Evolutionary conservation across 106 monocot genomes (phyloP), one percentile per base, ranked within the genome.

Genomic region (Agapanthus africanus): DNA sequence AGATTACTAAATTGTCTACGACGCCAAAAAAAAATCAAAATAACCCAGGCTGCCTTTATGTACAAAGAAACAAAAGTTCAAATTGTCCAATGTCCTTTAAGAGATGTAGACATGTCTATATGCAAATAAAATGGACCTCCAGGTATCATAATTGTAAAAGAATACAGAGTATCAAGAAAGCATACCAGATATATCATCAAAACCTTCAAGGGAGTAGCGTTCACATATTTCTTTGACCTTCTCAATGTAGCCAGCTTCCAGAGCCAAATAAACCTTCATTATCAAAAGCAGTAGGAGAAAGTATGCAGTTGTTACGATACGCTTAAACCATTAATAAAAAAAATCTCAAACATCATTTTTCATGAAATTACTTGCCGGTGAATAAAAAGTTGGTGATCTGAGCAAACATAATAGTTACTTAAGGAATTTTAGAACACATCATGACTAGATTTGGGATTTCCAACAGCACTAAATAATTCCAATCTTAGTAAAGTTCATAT

Each of bases 221-320:
- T 85, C 73, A 66, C 89, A 85, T 47, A 99, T 65, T 75, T 99
- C 97, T 59, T 81, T 80, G 64, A 99, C 97, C 69, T 99, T 99
- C 74, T 99, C 97, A 13, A 52, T 77, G 67, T 99, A 92, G 33
- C 92, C 97, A 84, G 92, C 87, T 82, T 99, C 97, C 74, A 90
- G 72, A 28, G 97, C 97, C 80, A 99, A 72, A 71, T 87, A 84
- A 22, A 91, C 91, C 95, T 95, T 71, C 68, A 81, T 34, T 13
- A 65, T 38, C 51, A 71, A 35, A 68, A 63, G 25, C 23, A 65
- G 4, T 10, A 69, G 39, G 51, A 16, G 37, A 66, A 49, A 71
- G 44, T 37, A 78, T 61, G 35, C 19, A 1, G 10, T 36, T 61
- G 35, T n/a, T 61, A 23, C 4, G 7, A 61, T n/a, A 35, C n/a